Evolutionary conservation across 148 eudicot genomes (phyloP).

Genomic region (Persicaria maculosa): DNA sequence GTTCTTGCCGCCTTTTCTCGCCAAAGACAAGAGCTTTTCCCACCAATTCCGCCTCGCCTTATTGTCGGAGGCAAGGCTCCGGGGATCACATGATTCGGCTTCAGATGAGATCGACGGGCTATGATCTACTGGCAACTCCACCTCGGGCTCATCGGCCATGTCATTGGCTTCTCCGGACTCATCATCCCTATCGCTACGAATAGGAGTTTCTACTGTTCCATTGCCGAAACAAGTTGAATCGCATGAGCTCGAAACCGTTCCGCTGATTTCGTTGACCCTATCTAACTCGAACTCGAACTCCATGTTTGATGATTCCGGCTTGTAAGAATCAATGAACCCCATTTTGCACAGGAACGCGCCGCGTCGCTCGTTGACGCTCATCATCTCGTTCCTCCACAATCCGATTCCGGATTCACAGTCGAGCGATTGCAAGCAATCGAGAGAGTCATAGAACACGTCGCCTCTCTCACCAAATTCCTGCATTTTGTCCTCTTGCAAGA

Average conservation of each 20-base stretch:
- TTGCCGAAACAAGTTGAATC: background rate
- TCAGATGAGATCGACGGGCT: too few relatives aligned
- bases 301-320: background rate
- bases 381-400: slow-evolving; percentile 50
- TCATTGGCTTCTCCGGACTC: background rate
- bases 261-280: background rate
- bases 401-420: slow-evolving; percentile 36
- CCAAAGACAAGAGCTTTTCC: background rate
- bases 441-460: slow-evolving; percentile 35
- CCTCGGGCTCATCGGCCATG: background rate
- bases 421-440: slow-evolving; percentile 20
- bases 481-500: background rate
- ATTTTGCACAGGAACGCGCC: slow-evolving; percentile 34
- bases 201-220: slow-evolving; percentile 19
- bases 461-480: background rate
- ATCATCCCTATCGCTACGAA: background rate
- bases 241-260: background rate
- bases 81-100: background rate
- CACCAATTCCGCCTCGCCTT: background rate
- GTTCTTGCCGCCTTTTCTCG: slow-evolving; percentile 11
- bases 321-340: slow-evolving; percentile 36
- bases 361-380: slow-evolving; percentile 57
- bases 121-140: too few relatives aligned
- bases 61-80: background rate
- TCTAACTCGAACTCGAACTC: background rate